Evolutionary conservation across 1,284 basidiomycete genomes (phyloP).

Genomic region (Flammula alnicola): DNA sequence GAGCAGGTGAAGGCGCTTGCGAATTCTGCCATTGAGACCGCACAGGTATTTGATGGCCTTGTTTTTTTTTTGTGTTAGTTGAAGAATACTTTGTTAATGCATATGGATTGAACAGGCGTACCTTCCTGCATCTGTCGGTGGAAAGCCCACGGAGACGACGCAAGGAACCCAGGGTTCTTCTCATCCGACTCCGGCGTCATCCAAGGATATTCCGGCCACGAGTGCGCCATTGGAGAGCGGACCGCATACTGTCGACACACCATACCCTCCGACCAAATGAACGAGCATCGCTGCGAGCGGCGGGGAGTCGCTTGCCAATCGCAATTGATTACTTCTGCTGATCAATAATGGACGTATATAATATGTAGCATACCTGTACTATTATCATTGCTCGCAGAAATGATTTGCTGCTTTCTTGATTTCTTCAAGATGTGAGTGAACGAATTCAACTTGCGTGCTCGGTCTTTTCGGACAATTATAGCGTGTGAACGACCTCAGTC

Average conservation of each 20-base stretch:
- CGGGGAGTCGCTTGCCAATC: neutral
- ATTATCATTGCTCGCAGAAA: no score
- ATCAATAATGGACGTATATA: neutral
- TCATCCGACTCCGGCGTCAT: slow-evolving; percentile 25
- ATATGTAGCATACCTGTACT: neutral
- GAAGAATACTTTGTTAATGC: neutral
- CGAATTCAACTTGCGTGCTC: neutral
- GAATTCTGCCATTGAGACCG: slow-evolving; percentile 49
- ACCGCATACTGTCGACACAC: slow-evolving; percentile 37
- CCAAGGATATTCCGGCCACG: slow-evolving; percentile 40
- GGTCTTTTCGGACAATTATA: neutral
- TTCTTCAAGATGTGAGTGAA: neutral
- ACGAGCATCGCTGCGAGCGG: slow-evolving; percentile 5
- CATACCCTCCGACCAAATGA: slow-evolving; percentile 21
- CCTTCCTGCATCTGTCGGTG: slow-evolving; percentile 34
- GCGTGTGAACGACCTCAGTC: neutral
- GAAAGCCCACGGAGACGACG: slow-evolving; percentile 15
- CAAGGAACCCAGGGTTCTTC: slow-evolving; percentile 11
- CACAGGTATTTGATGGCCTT: slow-evolving; percentile 45
- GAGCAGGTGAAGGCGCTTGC: slow-evolving; percentile 57
- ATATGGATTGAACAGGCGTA: slow-evolving; percentile 32
- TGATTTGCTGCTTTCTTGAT: no score
- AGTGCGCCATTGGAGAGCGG: slow-evolving; percentile 50
- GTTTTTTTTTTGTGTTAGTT: neutral
- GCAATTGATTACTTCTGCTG: neutral